phyloP scores from a whole-genome alignment of 495 filamentous ascomycete genomes.

The Podospora australis region DNA sequence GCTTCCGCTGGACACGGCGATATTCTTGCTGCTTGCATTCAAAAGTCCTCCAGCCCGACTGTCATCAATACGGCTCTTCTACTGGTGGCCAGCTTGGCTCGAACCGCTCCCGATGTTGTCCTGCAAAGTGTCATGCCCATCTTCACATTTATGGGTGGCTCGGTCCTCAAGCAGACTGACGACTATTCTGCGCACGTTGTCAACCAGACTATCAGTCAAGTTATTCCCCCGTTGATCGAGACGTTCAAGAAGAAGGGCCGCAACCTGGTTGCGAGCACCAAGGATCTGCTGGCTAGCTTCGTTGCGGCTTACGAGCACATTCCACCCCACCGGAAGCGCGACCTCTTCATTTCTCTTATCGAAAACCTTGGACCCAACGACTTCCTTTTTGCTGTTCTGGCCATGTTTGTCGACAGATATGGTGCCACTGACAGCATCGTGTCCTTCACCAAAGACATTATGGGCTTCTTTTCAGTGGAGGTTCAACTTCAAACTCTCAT shows the following conservation, averaged over 20 bases:
- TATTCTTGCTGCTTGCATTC: constrained; percentile 83
- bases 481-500: constrained; percentile 63
- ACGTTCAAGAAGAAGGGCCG: constrained; percentile 73
- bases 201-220: constrained; percentile 77
- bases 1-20: constrained; percentile 72
- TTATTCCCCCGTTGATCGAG: constrained; percentile 84
- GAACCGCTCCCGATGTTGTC: constrained; percentile 77
- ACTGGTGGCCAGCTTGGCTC: constrained; percentile 76
- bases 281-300: constrained; percentile 85
- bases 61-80: constrained; percentile 88
- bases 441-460: constrained; percentile 49
- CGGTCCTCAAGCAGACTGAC: constrained; percentile 80
- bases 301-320: constrained; percentile 93
- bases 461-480: constrained; percentile 51
- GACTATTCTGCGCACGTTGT: constrained; percentile 95
- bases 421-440: constrained; percentile 43
- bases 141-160: constrained; percentile 94
- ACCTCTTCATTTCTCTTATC: constrained; percentile 73
- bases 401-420: constrained; percentile 67
- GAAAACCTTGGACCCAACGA: constrained; percentile 77
- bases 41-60: constrained; percentile 77
- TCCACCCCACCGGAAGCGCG: constrained; percentile 71
- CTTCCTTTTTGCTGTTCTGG: constrained; percentile 66
- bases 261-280: constrained; percentile 68
- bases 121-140: constrained; percentile 98